Conservation (phyloP, 306 rosid species). For the Mucuna pruriens region DNA sequence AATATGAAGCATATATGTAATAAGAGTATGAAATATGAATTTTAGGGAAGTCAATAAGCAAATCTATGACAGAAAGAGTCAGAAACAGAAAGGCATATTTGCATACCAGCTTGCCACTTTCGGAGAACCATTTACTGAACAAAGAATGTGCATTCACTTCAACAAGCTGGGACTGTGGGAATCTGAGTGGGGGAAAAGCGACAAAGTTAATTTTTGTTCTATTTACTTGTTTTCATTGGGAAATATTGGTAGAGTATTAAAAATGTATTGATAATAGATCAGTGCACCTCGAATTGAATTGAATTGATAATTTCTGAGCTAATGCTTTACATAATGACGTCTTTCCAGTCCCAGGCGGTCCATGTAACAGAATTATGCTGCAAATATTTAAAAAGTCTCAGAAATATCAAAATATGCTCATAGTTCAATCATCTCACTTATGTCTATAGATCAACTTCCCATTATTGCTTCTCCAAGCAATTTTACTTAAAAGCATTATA, state of each 20-base stretch:
- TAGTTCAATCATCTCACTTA: slow-evolving; percentile 21
- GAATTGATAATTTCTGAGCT: slow-evolving; percentile 90
- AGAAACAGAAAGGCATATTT: slow-evolving; percentile 33
- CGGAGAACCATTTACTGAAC: slow-evolving; percentile 99
- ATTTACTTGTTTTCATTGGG: slow-evolving; percentile 20
- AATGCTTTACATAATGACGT: slow-evolving; percentile 96
- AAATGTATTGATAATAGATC: slow-evolving; percentile 11
- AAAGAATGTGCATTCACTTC: slow-evolving; percentile 99
- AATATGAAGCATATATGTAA: background rate
- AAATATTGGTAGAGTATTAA: slow-evolving; percentile 18
- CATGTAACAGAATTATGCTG: slow-evolving; percentile 91
- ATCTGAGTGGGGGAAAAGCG: slow-evolving; percentile 53
- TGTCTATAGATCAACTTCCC: background rate
- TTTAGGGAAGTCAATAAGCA: slow-evolving; percentile 9
- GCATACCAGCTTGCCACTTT: slow-evolving; percentile 98
- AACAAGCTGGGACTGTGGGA: slow-evolving; percentile 76
- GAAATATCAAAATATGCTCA: slow-evolving; percentile 14
- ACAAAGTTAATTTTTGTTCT: slow-evolving; percentile 16
- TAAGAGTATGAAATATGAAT: background rate
- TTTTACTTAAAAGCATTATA: background rate
- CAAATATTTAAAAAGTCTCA: slow-evolving; percentile 28
- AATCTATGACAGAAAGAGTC: background rate
- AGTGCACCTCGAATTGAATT: slow-evolving; percentile 76
- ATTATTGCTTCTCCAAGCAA: background rate
- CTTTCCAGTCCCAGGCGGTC: slow-evolving; percentile 98